Base-by-base conservation (phyloP, 176 grass and related monocot genomes). In the Puccinellia tenuiflora region DNA sequence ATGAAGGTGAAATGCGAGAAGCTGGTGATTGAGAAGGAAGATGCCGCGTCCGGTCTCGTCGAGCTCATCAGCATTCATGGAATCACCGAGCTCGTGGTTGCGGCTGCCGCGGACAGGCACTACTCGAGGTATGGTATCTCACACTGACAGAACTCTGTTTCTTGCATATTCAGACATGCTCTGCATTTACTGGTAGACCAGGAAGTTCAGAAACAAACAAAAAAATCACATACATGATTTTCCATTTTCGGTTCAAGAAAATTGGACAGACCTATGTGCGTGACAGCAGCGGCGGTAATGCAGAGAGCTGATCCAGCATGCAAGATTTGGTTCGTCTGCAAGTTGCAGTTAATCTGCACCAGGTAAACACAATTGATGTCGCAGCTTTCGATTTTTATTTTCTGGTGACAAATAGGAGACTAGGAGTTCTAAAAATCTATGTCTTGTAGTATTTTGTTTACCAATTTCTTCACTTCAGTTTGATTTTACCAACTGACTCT, bases 281-380 rank as follows among this genome's bases (percentile, higher is more conserved):
- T 14, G 59, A 90, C 35, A 18, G 78, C 91, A 83, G 82, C 62
- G 26, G 81, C 84, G 68, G 63, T 90, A 35, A 90, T 93, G 88
- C 57, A 83, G 85, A 88, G 88, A 88, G 91, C 88, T 79, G 91
- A 88, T 43, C 48, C 85, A 46, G 90, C 85, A 20, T 93, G 91
- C 81, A 90, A 88, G 56, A 90, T 93, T 26, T 87, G 78, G 82
- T 90, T 88, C 82, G 85, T 88, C 35, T 93, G 88, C 43, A 93
- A 80, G 47, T 85, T 84, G 31, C 76, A 92, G 29, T 59, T 92
- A 31, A 88, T 95, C 22, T 95, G 61, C 74, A 86, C 79, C n/a
- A 86, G 90, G 93, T 95, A 87, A 8, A 66, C 24, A 84, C 5
- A 29, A 73, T 38, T 42, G 34, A 43, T 14, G 50, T 74, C 22